A percentile compares a stretch with the other conserved stretches of the same genome.
Conservation (phyloP, 2,329 filamentous ascomycete species). For the Metarhizium guizhouense region DNA sequence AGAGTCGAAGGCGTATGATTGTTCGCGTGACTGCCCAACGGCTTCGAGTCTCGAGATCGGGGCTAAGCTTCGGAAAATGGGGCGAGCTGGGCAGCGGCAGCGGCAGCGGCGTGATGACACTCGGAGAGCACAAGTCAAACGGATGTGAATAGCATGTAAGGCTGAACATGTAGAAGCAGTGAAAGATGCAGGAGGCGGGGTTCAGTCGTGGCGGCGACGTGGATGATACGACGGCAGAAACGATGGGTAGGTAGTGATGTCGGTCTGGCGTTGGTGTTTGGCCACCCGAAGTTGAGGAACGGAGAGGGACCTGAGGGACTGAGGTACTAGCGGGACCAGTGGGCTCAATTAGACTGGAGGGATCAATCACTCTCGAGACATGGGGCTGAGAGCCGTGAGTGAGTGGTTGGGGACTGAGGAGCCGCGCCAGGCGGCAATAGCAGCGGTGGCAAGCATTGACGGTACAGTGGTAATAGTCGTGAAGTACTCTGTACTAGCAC, state of each 20-base stretch:
- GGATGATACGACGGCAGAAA: conserved; percentile 1
- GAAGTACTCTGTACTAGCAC: too few species aligned
- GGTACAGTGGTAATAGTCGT: too few species aligned
- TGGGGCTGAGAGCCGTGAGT: too few species aligned
- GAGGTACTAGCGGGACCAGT: not conserved
- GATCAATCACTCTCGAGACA: too few species aligned
- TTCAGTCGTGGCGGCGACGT: not conserved
- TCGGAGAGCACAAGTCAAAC: not conserved
- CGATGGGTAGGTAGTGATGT: conserved; percentile 2
- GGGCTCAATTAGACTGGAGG: not conserved
- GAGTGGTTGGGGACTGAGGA: too few species aligned
- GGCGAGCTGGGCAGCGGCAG: not conserved
- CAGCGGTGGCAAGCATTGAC: too few species aligned
- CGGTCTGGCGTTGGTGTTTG: not conserved
- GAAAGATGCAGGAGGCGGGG: not conserved
- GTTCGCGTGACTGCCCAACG: conserved; percentile 20
- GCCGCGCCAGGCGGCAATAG: too few species aligned
- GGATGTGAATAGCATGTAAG: not conserved
- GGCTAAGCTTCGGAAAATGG: conserved; percentile 5
- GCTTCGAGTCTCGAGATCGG: conserved; percentile 4
- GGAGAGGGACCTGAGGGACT: not conserved
- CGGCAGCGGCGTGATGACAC: not conserved
- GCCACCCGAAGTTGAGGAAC: not conserved
- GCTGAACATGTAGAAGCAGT: not conserved
- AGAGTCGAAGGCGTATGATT: conserved; percentile 9